Base-by-base conservation (phyloP, 2,329 filamentous ascomycete genomes). In the Microdochium trichocladiopsis region DNA sequence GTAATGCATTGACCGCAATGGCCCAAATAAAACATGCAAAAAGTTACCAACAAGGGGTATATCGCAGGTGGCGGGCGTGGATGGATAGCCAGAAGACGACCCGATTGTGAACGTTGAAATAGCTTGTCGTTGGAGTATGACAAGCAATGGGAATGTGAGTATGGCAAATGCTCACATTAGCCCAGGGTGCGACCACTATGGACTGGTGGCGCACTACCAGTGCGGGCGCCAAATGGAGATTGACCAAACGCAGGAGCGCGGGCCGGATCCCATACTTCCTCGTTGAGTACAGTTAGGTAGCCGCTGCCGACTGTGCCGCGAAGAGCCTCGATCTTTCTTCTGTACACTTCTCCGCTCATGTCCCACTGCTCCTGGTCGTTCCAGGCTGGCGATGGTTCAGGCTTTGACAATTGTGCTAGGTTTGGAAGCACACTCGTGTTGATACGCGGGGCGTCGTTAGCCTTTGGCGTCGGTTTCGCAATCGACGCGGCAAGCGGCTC, bases 221-320 rank as follows among this genome's bases (percentile, higher is more conserved):
- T 66, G 23, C 64, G 53, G 25, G 66, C 53, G 49, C 59, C 64
- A 51, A 73, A 75, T 31, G 69, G 69, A 18, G 67, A 61, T n/a
- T 67, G 61, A 24, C 66, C 62, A 49, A 71, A 76, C 24, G 70
- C 61, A 11, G 69, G 61, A 12, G 66, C 60, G 14, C 68, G 66
- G 47, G 68, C 68, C 6, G 72, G 60, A 56, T 83, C 77, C 81
- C 82, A 85, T 43, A 72, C 77, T 66, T 94, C 88, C 61, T 96
- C 92, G 55, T 88, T 87, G 50, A 97, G 75, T 14, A 88, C 90
- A 56, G 85, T 92, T 37, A 99, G 79, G 79, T 95, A 99, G 36
- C 85, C 88, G 60, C 85, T 90, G 28, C 92, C 92, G 58, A 96
- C 86, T 62, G 93, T 90, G 62, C 87, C 87, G 55, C 91, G 86